A percentile compares a stretch with the other conserved stretches of the same genome.
phyloP scores from a whole-genome alignment of 2,329 filamentous ascomycete genomes.

The Talaromyces atroroseus region DNA sequence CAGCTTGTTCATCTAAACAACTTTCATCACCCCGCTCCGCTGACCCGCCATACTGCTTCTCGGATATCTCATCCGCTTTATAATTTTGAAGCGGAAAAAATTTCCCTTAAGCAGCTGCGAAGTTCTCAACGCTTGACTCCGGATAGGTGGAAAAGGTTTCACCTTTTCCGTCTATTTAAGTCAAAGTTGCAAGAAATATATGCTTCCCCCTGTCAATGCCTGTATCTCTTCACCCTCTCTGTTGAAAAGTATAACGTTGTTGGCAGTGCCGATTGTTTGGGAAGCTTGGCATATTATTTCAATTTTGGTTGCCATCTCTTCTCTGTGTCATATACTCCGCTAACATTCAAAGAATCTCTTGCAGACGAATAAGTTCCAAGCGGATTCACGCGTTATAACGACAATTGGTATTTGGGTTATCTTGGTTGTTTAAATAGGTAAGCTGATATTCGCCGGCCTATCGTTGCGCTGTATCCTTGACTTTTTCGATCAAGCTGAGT shows the following conservation, averaged over 20 bases:
- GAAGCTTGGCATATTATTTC: background rate
- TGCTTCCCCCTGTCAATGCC: background rate
- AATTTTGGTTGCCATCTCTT: background rate
- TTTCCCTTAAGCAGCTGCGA: background rate
- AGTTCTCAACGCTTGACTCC: background rate
- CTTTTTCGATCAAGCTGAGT: background rate
- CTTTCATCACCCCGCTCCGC: slow-evolving; percentile 5
- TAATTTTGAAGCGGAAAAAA: background rate
- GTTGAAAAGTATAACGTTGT: background rate
- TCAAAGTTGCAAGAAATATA: background rate
- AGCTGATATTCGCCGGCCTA: background rate
- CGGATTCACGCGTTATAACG: background rate
- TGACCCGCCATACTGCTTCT: slow-evolving; percentile 1
- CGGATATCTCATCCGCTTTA: slow-evolving; percentile 4
- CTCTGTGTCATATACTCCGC: background rate
- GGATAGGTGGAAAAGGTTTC: background rate
- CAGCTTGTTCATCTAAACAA: background rate
- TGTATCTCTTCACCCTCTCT: background rate
- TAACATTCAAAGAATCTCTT: background rate
- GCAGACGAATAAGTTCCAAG: background rate
- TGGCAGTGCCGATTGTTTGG: background rate
- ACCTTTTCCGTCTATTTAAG: background rate
- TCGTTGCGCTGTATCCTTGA: background rate
- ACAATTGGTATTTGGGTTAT: background rate
- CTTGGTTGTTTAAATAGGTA: background rate